These are phyloP conservation scores for Penicillium aurantiogriseum DNA, from an alignment of 2,329 filamentous ascomycete species.

Conservation along the genomic window DNA sequence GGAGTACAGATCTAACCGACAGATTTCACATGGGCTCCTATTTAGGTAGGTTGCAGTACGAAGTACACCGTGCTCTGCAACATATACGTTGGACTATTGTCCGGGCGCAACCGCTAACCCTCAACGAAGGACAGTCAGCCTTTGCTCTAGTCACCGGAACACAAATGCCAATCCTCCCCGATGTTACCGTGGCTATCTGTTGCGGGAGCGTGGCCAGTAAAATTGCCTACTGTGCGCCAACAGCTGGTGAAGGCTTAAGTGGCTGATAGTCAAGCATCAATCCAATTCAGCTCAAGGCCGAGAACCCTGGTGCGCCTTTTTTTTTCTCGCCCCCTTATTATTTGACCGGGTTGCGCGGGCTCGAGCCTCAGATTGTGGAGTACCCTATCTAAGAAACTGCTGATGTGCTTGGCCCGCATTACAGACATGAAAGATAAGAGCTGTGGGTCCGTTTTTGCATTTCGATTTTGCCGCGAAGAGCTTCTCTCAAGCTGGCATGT, in stretches of 20 bases:
- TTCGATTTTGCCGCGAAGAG: background rate
- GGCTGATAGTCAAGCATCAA: slow-evolving; percentile 14
- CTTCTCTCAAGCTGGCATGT: background rate
- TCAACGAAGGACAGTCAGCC: background rate
- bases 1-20: background rate
- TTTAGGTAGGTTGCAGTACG: background rate
- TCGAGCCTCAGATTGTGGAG: background rate
- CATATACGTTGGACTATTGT: background rate
- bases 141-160: slow-evolving; percentile 8
- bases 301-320: background rate
- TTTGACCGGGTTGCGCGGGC: background rate
- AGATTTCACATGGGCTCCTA: background rate
- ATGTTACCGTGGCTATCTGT: slow-evolving; percentile 24
- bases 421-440: slow-evolving; percentile 1
- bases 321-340: background rate
- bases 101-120: background rate
- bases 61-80: background rate
- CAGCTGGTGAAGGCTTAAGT: slow-evolving; percentile 3
- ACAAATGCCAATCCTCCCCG: slow-evolving; percentile 14
- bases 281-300: slow-evolving; percentile 1
- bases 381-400: background rate
- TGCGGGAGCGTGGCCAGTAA: slow-evolving; percentile 18
- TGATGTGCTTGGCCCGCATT: background rate
- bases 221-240: slow-evolving; percentile 13
- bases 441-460: background rate